Evolutionary conservation across 371 early-diverging fungal genomes (phyloP).

Genomic region (Coemansia sp.): DNA sequence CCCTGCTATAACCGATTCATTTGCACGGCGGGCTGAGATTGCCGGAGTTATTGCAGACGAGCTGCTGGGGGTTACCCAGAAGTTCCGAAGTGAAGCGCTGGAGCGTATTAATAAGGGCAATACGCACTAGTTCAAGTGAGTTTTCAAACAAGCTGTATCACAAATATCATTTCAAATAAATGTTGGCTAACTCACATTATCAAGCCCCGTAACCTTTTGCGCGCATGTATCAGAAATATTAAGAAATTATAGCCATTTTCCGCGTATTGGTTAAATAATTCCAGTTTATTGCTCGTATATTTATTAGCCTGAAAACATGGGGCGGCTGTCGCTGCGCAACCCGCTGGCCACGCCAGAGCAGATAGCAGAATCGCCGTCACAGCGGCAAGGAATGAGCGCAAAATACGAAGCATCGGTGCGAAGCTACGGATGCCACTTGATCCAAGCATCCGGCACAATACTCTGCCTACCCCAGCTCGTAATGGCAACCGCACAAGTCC

Average conservation of each 20-base stretch:
- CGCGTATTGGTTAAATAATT: too few relatives aligned
- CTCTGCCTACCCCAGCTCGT: slow-evolving; percentile 83
- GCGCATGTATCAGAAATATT: too few relatives aligned
- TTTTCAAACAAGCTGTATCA: too few relatives aligned
- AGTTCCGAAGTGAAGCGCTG: not conserved
- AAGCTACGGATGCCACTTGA: slow-evolving; percentile 75
- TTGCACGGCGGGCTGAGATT: not conserved
- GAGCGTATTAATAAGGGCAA: not conserved
- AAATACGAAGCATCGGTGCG: slow-evolving; percentile 75
- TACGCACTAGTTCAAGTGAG: too few relatives aligned
- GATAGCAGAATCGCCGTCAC: slow-evolving; percentile 67
- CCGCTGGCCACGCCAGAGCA: slow-evolving; percentile 72
- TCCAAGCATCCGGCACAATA: slow-evolving; percentile 82
- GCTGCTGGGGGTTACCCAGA: not conserved
- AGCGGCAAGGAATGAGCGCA: slow-evolving; percentile 63
- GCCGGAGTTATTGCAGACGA: not conserved
- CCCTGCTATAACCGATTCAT: not conserved
- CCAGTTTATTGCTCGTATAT: too few relatives aligned
- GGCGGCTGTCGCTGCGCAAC: slow-evolving; percentile 64
- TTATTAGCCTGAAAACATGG: slow-evolving; percentile 16
- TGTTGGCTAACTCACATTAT: too few relatives aligned
- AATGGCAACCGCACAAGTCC: slow-evolving; percentile 93
- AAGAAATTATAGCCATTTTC: too few relatives aligned
- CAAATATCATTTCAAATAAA: too few relatives aligned
- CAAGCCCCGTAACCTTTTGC: too few relatives aligned